These are phyloP conservation scores for Phytophthora macrochlamydospora DNA, from an alignment of 352 stramenopile genomes.

Conservation along the genomic window DNA sequence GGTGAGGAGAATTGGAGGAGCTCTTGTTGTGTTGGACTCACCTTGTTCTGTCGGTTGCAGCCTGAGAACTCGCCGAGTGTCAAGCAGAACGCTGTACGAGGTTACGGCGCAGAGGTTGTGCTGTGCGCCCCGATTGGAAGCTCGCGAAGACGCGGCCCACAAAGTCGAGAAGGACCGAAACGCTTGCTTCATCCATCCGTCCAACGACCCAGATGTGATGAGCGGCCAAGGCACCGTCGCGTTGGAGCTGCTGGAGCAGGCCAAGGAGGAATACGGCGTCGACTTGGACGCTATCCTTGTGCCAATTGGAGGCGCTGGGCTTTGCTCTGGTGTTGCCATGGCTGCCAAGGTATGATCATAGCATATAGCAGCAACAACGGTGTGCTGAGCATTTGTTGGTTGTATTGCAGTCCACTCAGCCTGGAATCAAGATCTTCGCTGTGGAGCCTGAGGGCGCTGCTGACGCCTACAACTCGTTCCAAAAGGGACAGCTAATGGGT, in stretches of 20 bases:
- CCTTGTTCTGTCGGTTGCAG: slow-evolving; percentile 21
- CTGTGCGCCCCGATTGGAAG: slow-evolving; percentile 60
- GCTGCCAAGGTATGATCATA: slow-evolving; percentile 56
- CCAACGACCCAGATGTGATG: slow-evolving; percentile 92
- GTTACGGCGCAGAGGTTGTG: slow-evolving; percentile 79
- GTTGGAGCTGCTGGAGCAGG: slow-evolving; percentile 88
- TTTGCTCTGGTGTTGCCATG: slow-evolving; percentile 85
- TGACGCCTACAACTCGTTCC: slow-evolving; percentile 60
- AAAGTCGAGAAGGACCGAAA: slow-evolving; percentile 19
- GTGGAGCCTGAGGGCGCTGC: slow-evolving; percentile 72
- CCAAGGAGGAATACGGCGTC: slow-evolving; percentile 46
- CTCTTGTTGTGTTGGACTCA: not conserved
- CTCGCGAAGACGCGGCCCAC: slow-evolving; percentile 51
- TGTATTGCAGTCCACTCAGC: slow-evolving; percentile 29
- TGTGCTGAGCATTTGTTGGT: not conserved
- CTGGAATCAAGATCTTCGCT: slow-evolving; percentile 67
- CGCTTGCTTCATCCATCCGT: slow-evolving; percentile 88
- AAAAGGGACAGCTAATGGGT: slow-evolving; percentile 41
- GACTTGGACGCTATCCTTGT: slow-evolving; percentile 84
- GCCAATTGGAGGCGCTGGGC: slow-evolving; percentile 86
- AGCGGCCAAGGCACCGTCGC: slow-evolving; percentile 92
- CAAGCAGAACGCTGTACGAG: slow-evolving; percentile 86
- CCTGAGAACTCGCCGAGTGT: slow-evolving; percentile 82
- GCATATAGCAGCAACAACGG: too few species aligned
- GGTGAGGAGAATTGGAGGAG: slow-evolving; percentile 31